These are phyloP conservation scores for Gossypium longicalyx DNA, from an alignment of 345 rosid genomes.

Conservation along the genomic window DNA sequence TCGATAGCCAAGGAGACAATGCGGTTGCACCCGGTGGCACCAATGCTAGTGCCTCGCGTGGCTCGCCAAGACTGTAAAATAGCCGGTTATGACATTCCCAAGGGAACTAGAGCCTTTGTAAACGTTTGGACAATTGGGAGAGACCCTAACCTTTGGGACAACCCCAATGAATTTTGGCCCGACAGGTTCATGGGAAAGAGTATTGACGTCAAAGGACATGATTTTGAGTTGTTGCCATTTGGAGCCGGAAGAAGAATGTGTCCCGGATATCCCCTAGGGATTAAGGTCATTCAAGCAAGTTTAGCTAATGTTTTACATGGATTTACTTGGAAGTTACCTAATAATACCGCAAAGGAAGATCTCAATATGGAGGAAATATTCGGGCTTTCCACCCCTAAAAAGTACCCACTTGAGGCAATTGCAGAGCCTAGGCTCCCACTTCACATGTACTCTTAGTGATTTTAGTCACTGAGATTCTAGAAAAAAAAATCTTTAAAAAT, in stretches of 20 bases:
- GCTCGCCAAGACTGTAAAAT: conserved; percentile 39
- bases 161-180: conserved; percentile 44
- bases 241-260: conserved; percentile 77
- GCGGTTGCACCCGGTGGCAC: conserved; percentile 69
- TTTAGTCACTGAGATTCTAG: background rate
- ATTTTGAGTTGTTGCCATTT: conserved; percentile 55
- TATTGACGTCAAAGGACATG: conserved; percentile 55
- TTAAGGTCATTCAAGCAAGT: conserved; percentile 51
- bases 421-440: conserved; percentile 42
- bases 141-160: conserved; percentile 53
- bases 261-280: conserved; percentile 58
- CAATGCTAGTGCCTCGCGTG: conserved; percentile 44
- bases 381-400: conserved; percentile 49
- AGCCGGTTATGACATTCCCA: conserved; percentile 39
- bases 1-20: conserved; percentile 53
- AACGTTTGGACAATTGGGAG: conserved; percentile 53
- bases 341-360: conserved; percentile 26
- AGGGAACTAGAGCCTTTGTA: conserved; percentile 43
- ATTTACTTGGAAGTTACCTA: conserved; percentile 49
- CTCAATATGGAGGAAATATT: conserved; percentile 58
- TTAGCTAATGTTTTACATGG: conserved; percentile 60
- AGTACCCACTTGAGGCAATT: conserved; percentile 39
- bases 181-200: conserved; percentile 47
- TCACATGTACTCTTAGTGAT: conserved; percentile 30
- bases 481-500: too few relatives aligned